Evolutionary conservation across 768 basidiomycete genomes (phyloP).

Genomic region (Gymnopilus junonius): DNA sequence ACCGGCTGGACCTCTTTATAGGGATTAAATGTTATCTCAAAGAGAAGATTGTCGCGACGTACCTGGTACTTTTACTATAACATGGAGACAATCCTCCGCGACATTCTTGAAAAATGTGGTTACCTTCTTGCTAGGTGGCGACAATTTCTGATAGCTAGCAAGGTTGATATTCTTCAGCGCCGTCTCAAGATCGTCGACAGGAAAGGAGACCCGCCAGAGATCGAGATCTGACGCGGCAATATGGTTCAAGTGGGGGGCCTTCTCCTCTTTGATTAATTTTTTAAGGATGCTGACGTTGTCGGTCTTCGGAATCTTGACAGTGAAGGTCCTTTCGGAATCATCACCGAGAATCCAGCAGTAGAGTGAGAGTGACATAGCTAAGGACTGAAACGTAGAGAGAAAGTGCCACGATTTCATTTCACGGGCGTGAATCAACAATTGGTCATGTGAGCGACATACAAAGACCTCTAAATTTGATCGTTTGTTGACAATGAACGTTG

Average conservation of each 20-base stretch:
- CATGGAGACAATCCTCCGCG: slow-evolving; percentile 3
- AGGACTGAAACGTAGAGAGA: not conserved
- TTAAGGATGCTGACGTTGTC: slow-evolving; percentile 18
- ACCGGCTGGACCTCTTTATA: too few species aligned
- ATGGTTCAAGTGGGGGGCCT: slow-evolving; percentile 4
- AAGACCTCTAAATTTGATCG: too few species aligned
- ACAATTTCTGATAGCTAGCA: not conserved
- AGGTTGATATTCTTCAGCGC: not conserved
- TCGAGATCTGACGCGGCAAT: slow-evolving; percentile 13
- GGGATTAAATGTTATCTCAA: not conserved
- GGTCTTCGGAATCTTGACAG: slow-evolving; percentile 20
- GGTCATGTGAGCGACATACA: too few species aligned
- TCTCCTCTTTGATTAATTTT: slow-evolving; percentile 19
- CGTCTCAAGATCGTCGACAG: slow-evolving; percentile 8
- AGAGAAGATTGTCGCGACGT: slow-evolving; percentile 5
- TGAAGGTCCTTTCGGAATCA: slow-evolving; percentile 12
- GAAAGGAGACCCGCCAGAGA: slow-evolving; percentile 20
- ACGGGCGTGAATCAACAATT: too few species aligned
- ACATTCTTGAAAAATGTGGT: slow-evolving; percentile 7
- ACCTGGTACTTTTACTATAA: slow-evolving; percentile 14
- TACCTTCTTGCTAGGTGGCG: slow-evolving; percentile 1
- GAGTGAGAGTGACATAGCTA: slow-evolving; percentile 12
- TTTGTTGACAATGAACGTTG: too few species aligned
- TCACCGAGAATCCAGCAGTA: slow-evolving; percentile 18
- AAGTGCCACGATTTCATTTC: too few species aligned